Evolutionary conservation across 1,284 basidiomycete genomes (phyloP).

Genomic region (Cystobasidium pallidum): DNA sequence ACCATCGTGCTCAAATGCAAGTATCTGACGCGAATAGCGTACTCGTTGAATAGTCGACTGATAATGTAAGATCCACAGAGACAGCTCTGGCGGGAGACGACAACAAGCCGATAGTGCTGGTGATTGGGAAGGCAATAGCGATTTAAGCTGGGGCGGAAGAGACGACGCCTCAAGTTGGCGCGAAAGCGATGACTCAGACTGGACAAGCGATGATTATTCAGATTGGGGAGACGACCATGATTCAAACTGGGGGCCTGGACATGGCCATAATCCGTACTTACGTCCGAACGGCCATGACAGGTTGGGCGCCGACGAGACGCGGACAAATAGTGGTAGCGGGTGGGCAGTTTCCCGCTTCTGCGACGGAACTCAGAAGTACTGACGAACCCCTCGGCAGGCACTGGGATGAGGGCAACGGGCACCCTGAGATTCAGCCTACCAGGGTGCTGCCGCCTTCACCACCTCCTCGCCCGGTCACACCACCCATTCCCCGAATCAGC

Average conservation of each 20-base stretch:
- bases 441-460: neutral
- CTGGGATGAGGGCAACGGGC: neutral
- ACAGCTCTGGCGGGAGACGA: neutral
- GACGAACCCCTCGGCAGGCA: no score
- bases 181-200: neutral
- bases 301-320: neutral
- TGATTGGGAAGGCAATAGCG: neutral
- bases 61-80: neutral
- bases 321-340: no score
- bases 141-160: neutral
- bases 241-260: neutral
- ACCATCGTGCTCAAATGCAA: neutral
- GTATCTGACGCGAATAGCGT: neutral
- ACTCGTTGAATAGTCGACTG: neutral
- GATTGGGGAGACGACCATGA: neutral
- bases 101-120: neutral
- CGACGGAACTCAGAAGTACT: no score
- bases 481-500: neutral
- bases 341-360: no score
- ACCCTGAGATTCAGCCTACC: neutral
- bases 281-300: no score
- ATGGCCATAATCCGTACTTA: no score
- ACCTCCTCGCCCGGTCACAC: neutral
- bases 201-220: neutral
- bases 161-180: neutral